A percentile compares a stretch with the other conserved stretches of the same genome.
These are phyloP conservation scores for Boletellus sp. DNA, from an alignment of 768 basidiomycete genomes.

Conservation along the genomic window DNA sequence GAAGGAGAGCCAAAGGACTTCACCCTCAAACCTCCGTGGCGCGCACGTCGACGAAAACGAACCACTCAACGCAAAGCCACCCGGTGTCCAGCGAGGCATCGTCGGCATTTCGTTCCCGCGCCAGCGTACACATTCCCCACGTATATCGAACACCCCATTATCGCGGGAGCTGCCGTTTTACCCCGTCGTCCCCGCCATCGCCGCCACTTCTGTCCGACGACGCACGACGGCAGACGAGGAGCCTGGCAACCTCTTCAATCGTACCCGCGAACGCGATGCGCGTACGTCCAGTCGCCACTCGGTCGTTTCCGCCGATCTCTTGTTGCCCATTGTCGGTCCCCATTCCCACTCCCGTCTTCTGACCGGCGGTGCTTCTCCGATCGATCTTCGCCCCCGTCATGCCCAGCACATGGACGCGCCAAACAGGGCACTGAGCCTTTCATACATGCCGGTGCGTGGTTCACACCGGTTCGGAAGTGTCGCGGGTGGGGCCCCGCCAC, in stretches of 20 bases:
- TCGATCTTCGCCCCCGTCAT: slow-evolving; percentile 15
- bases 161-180: slow-evolving; percentile 3
- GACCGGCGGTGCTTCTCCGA: slow-evolving; percentile 16
- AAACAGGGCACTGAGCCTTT: slow-evolving; percentile 14
- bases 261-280: slow-evolving; percentile 12
- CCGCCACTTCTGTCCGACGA: slow-evolving; percentile 4
- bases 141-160: slow-evolving; percentile 7
- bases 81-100: background rate
- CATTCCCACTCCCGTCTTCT: background rate
- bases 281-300: slow-evolving; percentile 10
- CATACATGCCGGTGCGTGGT: background rate
- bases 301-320: slow-evolving; percentile 18
- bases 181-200: too few relatives aligned
- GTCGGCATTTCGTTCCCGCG: slow-evolving; percentile 14
- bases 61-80: slow-evolving; percentile 3
- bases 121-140: slow-evolving; percentile 8
- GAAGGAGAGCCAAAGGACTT: slow-evolving; percentile 2
- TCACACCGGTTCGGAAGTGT: slow-evolving; percentile 6
- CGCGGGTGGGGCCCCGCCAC: background rate
- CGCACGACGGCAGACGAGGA: background rate
- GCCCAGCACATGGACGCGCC: background rate
- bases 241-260: slow-evolving; percentile 4
- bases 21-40: background rate
- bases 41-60: slow-evolving; percentile 19
- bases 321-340: slow-evolving; percentile 3